Conservation (phyloP, 306 rosid genomes). For the Fragaria iinumae region DNA sequence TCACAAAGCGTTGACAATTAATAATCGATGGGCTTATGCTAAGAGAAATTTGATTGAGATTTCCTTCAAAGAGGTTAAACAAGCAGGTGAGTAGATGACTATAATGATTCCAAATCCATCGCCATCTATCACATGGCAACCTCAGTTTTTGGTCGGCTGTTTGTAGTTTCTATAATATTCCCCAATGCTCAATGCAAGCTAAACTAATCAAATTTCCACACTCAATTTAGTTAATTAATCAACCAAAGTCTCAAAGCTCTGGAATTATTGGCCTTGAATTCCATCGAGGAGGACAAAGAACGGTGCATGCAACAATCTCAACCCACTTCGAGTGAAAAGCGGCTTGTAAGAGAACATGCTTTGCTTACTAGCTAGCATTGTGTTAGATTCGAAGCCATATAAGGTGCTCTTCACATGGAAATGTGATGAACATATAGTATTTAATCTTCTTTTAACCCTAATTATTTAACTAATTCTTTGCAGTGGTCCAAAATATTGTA, state of each 20-base stretch:
- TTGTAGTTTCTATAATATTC: constrained; percentile 42
- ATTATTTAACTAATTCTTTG: background rate
- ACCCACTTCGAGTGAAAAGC: constrained; percentile 68
- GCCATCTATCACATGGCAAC: constrained; percentile 69
- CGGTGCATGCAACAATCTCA: constrained; percentile 66
- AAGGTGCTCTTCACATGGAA: constrained; percentile 79
- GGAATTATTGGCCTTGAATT: constrained; percentile 46
- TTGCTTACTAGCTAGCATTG: constrained; percentile 29
- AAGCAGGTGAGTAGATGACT: constrained; percentile 49
- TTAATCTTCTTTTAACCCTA: background rate
- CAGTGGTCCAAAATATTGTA: constrained; percentile 53
- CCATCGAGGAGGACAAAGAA: constrained; percentile 55
- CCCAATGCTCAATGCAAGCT: constrained; percentile 40
- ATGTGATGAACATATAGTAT: background rate
- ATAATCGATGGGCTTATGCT: constrained; percentile 25
- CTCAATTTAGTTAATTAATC: constrained; percentile 28
- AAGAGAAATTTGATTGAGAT: background rate
- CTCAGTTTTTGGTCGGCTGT: constrained; percentile 68
- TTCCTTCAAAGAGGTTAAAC: constrained; percentile 22
- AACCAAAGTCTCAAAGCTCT: constrained; percentile 32
- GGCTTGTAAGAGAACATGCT: constrained; percentile 67
- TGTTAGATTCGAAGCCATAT: constrained; percentile 62
- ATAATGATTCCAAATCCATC: constrained; percentile 73
- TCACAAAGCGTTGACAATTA: constrained; percentile 53
- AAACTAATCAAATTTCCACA: constrained; percentile 3